phyloP scores from a whole-genome alignment of 2,329 filamentous ascomycete genomes.

The Pseudocercospora crystallina region DNA sequence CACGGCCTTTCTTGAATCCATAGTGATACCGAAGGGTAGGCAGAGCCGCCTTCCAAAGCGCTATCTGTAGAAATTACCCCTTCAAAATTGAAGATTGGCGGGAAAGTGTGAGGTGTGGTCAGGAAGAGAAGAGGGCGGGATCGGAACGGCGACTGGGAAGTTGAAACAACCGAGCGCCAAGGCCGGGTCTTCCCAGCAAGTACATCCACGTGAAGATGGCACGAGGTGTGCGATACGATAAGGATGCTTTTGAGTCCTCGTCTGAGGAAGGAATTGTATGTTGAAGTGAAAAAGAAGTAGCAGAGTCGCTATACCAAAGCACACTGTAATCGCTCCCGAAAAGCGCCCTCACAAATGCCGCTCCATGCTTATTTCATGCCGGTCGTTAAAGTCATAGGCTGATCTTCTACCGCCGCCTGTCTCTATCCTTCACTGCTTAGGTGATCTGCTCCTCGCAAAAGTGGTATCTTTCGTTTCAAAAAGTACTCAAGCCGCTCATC shows the following conservation, averaged over 20 bases:
- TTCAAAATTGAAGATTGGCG: constrained; percentile 14
- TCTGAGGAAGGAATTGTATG: neutral
- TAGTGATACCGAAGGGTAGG: constrained; percentile 19
- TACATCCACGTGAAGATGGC: neutral
- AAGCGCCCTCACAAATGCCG: constrained; percentile 5
- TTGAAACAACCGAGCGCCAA: neutral
- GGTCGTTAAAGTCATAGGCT: constrained; percentile 8
- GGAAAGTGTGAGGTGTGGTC: neutral
- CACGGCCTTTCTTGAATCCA: constrained; percentile 8
- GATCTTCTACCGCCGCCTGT: neutral
- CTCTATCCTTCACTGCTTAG: constrained; percentile 1
- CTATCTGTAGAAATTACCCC: constrained; percentile 18
- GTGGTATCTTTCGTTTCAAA: constrained; percentile 1
- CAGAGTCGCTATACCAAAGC: neutral
- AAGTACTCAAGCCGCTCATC: neutral
- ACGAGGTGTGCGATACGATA: constrained; percentile 1
- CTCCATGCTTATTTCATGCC: constrained; percentile 5
- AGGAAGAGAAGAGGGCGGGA: neutral
- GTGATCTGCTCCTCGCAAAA: neutral
- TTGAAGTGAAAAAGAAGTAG: neutral
- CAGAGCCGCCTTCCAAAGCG: constrained; percentile 9
- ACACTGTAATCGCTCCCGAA: neutral
- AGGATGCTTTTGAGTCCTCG: neutral
- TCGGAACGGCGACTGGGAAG: neutral
- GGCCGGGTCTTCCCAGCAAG: neutral